Evolutionary conservation across 257 asterid species (phyloP).

Genomic region (Scutellaria minor): DNA sequence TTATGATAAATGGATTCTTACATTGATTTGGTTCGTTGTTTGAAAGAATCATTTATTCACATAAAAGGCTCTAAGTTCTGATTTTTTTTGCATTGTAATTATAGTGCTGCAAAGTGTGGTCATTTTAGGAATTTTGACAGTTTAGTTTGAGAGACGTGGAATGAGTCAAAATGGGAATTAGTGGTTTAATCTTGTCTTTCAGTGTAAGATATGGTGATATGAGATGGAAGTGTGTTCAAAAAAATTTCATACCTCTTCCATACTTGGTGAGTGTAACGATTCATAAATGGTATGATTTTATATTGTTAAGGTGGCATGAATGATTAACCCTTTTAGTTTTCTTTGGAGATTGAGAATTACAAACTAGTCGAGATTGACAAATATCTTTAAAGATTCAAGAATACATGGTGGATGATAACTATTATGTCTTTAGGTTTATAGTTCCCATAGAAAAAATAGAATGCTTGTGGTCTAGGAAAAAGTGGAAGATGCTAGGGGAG

Average conservation of each 20-base stretch:
- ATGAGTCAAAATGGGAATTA: not conserved
- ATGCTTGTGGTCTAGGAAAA: not conserved
- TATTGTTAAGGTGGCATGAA: not conserved
- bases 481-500: not conserved
- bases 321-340: not conserved
- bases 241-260: not conserved
- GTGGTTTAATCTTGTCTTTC: constrained; percentile 22
- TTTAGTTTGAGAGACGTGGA: constrained; percentile 16
- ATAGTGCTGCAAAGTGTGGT: constrained; percentile 23
- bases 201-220: not conserved
- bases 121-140: not conserved
- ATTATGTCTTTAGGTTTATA: constrained; percentile 1
- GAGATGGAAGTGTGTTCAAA: not conserved
- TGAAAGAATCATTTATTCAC: not conserved
- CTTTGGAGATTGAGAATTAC: not conserved
- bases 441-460: not conserved
- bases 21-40: not conserved
- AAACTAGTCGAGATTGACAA: not conserved
- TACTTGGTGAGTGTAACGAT: not conserved
- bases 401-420: not conserved
- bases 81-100: constrained; percentile 21
- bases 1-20: not conserved
- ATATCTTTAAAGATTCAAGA: not conserved
- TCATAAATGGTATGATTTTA: not conserved
- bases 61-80: not conserved